A percentile compares a stretch with the other conserved stretches of the same genome.
phyloP scores from a whole-genome alignment of 2,329 filamentous ascomycete species.

The Exophiala dermatitidis region DNA sequence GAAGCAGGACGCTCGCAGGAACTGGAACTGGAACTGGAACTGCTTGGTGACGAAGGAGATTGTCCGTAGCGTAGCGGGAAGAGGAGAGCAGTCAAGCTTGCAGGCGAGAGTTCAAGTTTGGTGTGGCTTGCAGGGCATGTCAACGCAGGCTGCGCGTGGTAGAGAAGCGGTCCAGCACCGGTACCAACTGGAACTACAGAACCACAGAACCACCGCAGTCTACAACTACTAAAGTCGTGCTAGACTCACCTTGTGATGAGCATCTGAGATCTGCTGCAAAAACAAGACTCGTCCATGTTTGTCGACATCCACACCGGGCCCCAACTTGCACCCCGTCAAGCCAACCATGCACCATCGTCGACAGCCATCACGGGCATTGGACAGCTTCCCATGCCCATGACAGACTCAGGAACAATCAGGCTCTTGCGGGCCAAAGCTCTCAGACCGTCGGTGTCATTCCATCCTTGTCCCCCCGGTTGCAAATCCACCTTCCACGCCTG shows the following conservation, averaged over 20 bases:
- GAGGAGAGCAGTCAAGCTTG: background rate
- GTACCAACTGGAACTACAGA: no score
- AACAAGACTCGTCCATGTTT: background rate
- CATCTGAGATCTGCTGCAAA: background rate
- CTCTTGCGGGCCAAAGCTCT: background rate
- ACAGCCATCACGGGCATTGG: background rate
- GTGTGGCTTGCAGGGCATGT: background rate
- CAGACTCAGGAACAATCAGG: background rate
- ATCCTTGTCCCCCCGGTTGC: background rate
- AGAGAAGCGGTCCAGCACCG: background rate
- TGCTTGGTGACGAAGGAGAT: slow-evolving; percentile 4
- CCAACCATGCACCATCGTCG: background rate
- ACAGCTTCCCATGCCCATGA: background rate
- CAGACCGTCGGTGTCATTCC: background rate
- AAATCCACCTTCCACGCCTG: background rate
- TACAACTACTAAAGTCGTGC: no score
- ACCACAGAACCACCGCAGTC: no score
- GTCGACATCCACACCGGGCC: background rate
- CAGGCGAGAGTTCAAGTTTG: background rate
- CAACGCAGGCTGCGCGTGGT: background rate
- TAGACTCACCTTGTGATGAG: no score
- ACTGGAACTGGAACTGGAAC: background rate
- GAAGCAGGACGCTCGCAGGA: no score
- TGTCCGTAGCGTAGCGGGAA: slow-evolving; percentile 4
- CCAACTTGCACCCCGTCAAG: background rate